phyloP scores from a whole-genome alignment of 2,329 filamentous ascomycete genomes.

The Diplodia scrobiculata region DNA sequence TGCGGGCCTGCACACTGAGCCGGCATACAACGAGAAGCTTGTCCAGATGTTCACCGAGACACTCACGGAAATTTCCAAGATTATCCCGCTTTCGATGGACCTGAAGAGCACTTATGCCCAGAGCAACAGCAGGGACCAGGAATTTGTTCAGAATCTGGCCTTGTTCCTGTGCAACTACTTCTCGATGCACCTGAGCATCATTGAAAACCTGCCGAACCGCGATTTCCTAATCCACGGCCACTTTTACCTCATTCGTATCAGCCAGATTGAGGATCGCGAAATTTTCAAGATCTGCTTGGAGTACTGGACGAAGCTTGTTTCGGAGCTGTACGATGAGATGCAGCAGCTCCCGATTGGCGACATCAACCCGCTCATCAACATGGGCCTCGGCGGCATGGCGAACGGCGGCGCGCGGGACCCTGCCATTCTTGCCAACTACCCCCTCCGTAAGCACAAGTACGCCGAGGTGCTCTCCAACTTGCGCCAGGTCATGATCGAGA shows the following conservation, averaged over 20 bases:
- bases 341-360: constrained; percentile 92
- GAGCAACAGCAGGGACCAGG: constrained; percentile 91
- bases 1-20: constrained; percentile 83
- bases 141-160: constrained; percentile 95
- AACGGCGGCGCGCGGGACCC: constrained; percentile 85
- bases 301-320: constrained; percentile 98
- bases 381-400: constrained; percentile 67
- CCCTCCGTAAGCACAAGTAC: constrained; percentile 97
- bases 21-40: constrained; percentile 90
- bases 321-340: constrained; percentile 99
- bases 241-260: constrained; percentile 97
- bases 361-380: constrained; percentile 82
- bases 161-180: constrained; percentile 98
- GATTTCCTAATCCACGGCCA: constrained; percentile 95
- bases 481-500: constrained; percentile 98
- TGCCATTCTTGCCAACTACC: constrained; percentile 80
- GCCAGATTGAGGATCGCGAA: constrained; percentile 96
- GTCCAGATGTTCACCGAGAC: constrained; percentile 99
- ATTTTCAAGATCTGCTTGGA: constrained; percentile 99
- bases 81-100: constrained; percentile 87
- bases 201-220: constrained; percentile 92
- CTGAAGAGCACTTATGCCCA: constrained; percentile 87
- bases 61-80: constrained; percentile 85
- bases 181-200: constrained; percentile 81
- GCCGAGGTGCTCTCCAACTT: constrained; percentile 90